Evolutionary conservation across 345 rosid species (phyloP), one percentile per base, ranked within the genome.

Genomic region (Syzygium jambos): DNA sequence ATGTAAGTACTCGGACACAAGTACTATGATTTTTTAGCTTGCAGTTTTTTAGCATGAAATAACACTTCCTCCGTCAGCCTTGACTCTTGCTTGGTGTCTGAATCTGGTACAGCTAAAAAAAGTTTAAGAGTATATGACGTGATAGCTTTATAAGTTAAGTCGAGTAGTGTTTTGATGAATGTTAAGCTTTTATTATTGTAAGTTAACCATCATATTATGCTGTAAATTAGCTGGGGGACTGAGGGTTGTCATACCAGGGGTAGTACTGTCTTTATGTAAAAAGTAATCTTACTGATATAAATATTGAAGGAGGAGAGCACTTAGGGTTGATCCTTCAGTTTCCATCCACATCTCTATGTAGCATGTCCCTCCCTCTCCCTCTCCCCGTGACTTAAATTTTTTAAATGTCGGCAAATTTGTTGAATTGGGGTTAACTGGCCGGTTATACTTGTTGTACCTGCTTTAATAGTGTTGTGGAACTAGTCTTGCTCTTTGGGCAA

Each of bases 1-100:
- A 95, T 88, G 98, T 96, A 93, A 94, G 96, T 92, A 87, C 51
- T 57, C 23, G 29, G 43, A 63, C 29, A n/a, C 49, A 23, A 6
- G 85, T 51, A 84, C 34, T 82, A 63, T 86, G 56, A 80, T 86
- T 23, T 27, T 11, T 51, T 51, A 73, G 59, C n/a, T 85, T 57
- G 78, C 51, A 61, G 63, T 57, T 49, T n/a, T 85, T 46, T 57
- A 85, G 57, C n/a, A 8, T 84, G 86, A 84, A 27, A 30, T 52
- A 43, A 59, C 51, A 27, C 51, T 73, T 30, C 17, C 51, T 38
- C 46, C 43, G 22, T 19, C 61, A 34, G 12, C 43, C 78, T 65
- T 65, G 78, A 29, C 41, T 30, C 78, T 65, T 52, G 54, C 17
- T 52, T 30, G 78, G 21, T 65, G 78, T 65, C 78, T 30, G 78